A percentile compares a stretch with the other conserved stretches of the same genome.
Evolutionary conservation across 2,329 filamentous ascomycete genomes (phyloP).

Genomic region (Colletotrichum cereale): DNA sequence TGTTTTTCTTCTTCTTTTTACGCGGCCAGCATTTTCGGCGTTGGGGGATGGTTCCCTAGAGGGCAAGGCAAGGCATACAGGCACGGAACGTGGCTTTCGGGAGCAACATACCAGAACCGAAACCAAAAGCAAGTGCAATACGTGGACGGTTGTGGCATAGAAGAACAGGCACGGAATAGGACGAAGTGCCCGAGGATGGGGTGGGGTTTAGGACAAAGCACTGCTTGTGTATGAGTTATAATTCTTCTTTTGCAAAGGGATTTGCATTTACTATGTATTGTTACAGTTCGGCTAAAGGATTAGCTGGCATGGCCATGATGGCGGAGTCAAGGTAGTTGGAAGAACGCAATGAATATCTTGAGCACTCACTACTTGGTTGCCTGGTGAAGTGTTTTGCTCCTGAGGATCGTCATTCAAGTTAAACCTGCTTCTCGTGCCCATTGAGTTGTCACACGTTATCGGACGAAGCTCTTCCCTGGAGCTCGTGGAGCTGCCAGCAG

Average conservation of each 20-base stretch:
- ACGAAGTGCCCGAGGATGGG: slow-evolving; percentile 20
- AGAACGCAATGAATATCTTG: slow-evolving; percentile 36
- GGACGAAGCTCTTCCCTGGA: slow-evolving; percentile 9
- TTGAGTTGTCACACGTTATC: neutral
- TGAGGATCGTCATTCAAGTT: neutral
- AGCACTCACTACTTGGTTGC: neutral
- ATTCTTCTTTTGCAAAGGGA: slow-evolving; percentile 39
- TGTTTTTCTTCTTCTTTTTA: slow-evolving; percentile 21
- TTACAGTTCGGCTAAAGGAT: slow-evolving; percentile 36
- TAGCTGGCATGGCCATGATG: slow-evolving; percentile 28
- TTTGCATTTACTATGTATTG: slow-evolving; percentile 41
- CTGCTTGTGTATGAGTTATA: slow-evolving; percentile 40
- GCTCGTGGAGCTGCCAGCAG: slow-evolving; percentile 1
- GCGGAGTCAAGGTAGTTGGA: slow-evolving; percentile 33
- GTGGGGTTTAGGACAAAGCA: slow-evolving; percentile 28
- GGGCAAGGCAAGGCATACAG: slow-evolving; percentile 28
- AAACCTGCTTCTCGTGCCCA: neutral
- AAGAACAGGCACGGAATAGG: slow-evolving; percentile 26
- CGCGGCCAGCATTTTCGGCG: slow-evolving; percentile 39
- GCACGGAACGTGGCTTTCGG: slow-evolving; percentile 21
- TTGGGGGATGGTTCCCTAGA: slow-evolving; percentile 36
- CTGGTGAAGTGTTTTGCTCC: neutral
- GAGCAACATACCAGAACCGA: slow-evolving; percentile 27
- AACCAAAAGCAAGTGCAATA: slow-evolving; percentile 29
- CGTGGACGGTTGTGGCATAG: slow-evolving; percentile 27